Evolutionary conservation across 805 yeast genomes (phyloP).

Genomic region (Metschnikowia reukaufii): DNA sequence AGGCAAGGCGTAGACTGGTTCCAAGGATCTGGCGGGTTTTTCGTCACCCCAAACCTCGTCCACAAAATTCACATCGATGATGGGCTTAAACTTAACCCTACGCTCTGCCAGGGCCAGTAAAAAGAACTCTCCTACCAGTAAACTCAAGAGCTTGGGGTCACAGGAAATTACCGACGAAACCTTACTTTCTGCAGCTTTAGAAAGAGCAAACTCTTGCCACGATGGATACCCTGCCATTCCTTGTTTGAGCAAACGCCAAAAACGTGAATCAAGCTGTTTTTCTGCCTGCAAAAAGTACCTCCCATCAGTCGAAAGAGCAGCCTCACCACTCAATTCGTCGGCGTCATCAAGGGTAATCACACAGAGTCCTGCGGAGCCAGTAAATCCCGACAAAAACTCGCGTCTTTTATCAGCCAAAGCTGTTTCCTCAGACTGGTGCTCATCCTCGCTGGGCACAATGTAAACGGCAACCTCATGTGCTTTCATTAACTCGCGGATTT

Average conservation of each 20-base stretch:
- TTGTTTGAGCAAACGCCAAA: conserved; percentile 78
- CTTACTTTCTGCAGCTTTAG: conserved; percentile 54
- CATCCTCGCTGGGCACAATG: conserved; percentile 23
- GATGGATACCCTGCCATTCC: conserved; percentile 68
- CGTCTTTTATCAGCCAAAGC: conserved; percentile 21
- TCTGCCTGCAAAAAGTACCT: conserved; percentile 91
- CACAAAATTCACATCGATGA: conserved; percentile 31
- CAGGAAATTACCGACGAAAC: conserved; percentile 64
- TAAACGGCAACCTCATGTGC: conserved; percentile 18
- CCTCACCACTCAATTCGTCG: conserved; percentile 55
- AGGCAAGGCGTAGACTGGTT: conserved; percentile 32
- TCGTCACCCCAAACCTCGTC: conserved; percentile 41
- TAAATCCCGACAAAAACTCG: conserved; percentile 21
- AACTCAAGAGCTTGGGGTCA: conserved; percentile 74
- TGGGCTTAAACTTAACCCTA: conserved; percentile 32
- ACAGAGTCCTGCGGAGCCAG: conserved; percentile 22
- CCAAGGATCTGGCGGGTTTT: conserved; percentile 34
- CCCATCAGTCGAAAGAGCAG: conserved; percentile 90
- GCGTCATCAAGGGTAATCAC: conserved; percentile 32
- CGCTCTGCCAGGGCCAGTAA: conserved; percentile 24
- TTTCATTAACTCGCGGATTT: conserved; percentile 18
- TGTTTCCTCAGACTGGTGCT: conserved; percentile 22
- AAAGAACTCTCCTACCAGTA: conserved; percentile 45
- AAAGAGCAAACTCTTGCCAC: conserved; percentile 75
- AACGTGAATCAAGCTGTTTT: conserved; percentile 68